Percentiles rank a stretch among this genome's conserved stretches.
These are phyloP conservation scores for Penicillium oxalicum DNA, from an alignment of 2,329 filamentous ascomycete genomes.

Conservation along the genomic window DNA sequence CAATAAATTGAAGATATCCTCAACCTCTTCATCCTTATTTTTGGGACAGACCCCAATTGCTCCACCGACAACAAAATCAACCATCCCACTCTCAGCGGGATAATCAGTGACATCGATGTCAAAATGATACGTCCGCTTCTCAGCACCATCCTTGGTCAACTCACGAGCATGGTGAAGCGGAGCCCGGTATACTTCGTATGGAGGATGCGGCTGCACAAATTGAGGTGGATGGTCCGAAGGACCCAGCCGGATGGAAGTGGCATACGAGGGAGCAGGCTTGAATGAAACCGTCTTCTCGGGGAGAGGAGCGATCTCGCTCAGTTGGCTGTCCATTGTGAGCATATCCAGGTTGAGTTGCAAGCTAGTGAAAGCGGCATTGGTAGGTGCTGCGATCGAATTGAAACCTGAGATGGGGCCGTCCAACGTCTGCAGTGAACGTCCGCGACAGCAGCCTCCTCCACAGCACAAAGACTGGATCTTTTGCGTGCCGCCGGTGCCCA, in stretches of 20 bases:
- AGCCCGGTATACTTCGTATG: constrained; percentile 87
- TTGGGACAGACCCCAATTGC: constrained; percentile 90
- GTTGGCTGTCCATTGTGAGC: constrained; percentile 61
- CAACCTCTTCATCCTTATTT: constrained; percentile 70
- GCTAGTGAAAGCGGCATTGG: constrained; percentile 78
- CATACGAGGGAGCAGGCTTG: constrained; percentile 33
- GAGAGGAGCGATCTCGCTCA: constrained; percentile 66
- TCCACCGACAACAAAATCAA: constrained; percentile 94
- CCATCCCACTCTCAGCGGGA: constrained; percentile 67
- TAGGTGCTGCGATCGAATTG: constrained; percentile 46
- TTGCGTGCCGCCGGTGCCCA: constrained; percentile 48
- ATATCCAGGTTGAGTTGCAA: constrained; percentile 70
- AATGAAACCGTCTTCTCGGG: constrained; percentile 72
- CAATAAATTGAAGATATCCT: constrained; percentile 76
- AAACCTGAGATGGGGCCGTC: constrained; percentile 34
- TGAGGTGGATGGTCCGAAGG: constrained; percentile 63
- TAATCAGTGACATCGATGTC: constrained; percentile 96
- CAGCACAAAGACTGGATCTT: constrained; percentile 59
- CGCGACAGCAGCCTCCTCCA: constrained; percentile 59
- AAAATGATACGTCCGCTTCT: constrained; percentile 97
- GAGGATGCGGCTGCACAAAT: constrained; percentile 91
- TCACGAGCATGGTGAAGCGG: constrained; percentile 78
- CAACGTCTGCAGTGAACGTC: constrained; percentile 49
- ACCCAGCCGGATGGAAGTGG: constrained; percentile 28
- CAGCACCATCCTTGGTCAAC: constrained; percentile 78